Base-by-base conservation (phyloP, 345 rosid genomes). In the Zanthoxylum bungeanum region DNA sequence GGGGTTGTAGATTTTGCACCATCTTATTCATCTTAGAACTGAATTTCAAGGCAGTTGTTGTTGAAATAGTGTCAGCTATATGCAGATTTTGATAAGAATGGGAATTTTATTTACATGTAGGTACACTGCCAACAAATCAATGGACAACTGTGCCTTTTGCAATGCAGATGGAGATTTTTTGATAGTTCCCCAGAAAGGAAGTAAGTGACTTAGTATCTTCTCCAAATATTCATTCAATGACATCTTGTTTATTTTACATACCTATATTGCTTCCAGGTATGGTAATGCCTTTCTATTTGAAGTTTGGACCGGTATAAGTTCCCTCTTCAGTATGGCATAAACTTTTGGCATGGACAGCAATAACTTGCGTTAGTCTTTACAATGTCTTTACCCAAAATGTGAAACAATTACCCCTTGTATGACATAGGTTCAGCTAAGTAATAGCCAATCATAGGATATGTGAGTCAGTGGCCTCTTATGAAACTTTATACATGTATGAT, bases 111-210 rank as follows among this genome's bases (percentile, higher is more conserved):
- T 65, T 5, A 51, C 4, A 0, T 76, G n/a, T 78, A 94, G 98
- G 93, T 94, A 88, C 49, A 27, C 88, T n/a, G 97, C 98, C 46
- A 92, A 89, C 66, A 88, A 83, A 75, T 90, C 98, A 53, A 95
- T 95, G 99, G 91, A 90, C 33, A 86, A 84, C 61, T 83, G 86
- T 75, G 93, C 97, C 51, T 87, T 90, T 76, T 93, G 98, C 79
- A 89, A 87, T 76, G 97, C 97, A 0, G 98, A 95, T 84, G 99
- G 99, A 65, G 98, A 94, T 76, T 94, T 94, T 78, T 81, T 94
- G 89, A 67, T 94, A 47, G 92, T 94, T 73, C 98, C 98, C 33
- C 93, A 94, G 63, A 55, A 76, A 79, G 98, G 98, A 88, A 92
- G 98, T 92, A 80, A 84, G 94, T 82, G 65, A 60, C 17, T 37